Base-by-base conservation (phyloP, 2,329 filamentous ascomycete species). In the Apiospora rasikravindrae region DNA sequence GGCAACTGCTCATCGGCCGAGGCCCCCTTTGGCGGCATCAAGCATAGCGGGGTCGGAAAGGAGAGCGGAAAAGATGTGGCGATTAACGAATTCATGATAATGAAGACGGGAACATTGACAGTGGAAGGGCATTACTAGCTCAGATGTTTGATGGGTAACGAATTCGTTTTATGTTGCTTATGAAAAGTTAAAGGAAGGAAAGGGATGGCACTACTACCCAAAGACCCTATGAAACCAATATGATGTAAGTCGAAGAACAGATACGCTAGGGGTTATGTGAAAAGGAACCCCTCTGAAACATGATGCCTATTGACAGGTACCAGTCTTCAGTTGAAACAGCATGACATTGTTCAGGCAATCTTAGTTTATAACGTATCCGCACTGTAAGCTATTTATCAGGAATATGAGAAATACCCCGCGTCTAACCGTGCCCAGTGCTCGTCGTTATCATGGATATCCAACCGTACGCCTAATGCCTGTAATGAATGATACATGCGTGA, bases 1-100 rank as follows among this genome's bases (percentile, higher is more conserved):
- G 82, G 83, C 14, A 85, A 83, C 70, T 80, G 78, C 16, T 85
- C 83, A 0, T 81, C 84, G 0, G 81, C 84, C 0, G 85, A 86
- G 73, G 78, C 82, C 4, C 85, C 85, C 0, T 87, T 87, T 75
- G 85, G 84, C 6, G 85, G 84, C 0, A 86, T 87, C 75, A 87
- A 87, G 73, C 82, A 85, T 69, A 85, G 83, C 22, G 85, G 85
- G 0, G 82, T 81, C 14, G 85, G 85, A 8, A 86, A 86, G 73
- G 85, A 87, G 73, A 83, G 82, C 0, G 84, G 85, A 53, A 86
- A 86, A 73, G 85, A 86, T 40, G 81, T 86, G 26, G 85, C 84
- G 0, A 80, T 87, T 24, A 81, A 85, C 44, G 85, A 86, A 75
- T 87, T 84, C 66, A 77, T 86, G 67, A 79, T 85, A 47, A 83